Evolutionary conservation across 805 yeast genomes (phyloP).

Genomic region (Wickerhamiella cacticola): DNA sequence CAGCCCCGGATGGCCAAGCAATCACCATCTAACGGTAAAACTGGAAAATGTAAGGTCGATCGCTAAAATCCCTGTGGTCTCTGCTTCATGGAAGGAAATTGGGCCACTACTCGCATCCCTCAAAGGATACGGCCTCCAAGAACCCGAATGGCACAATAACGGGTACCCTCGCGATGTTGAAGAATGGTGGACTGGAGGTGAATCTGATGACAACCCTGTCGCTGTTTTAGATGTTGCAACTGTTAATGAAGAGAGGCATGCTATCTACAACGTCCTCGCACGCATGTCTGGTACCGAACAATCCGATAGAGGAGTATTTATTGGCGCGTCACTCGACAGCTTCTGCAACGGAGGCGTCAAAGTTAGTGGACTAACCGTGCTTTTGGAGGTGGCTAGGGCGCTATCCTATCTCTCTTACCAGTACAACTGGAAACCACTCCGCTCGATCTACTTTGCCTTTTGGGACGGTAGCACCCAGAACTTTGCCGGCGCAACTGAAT

Average conservation of each 20-base stretch:
- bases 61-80: constrained; percentile 64
- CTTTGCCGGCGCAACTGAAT: constrained; percentile 72
- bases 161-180: constrained; percentile 25
- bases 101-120: constrained; percentile 32
- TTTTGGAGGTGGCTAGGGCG: constrained; percentile 58
- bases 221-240: constrained; percentile 31
- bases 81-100: constrained; percentile 67
- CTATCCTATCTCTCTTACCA: constrained; percentile 52
- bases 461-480: constrained; percentile 76
- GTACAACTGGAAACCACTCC: constrained; percentile 68
- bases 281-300: constrained; percentile 73
- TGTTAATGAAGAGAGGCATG: constrained; percentile 41
- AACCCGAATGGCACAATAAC: constrained; percentile 28
- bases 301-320: constrained; percentile 44
- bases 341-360: constrained; percentile 60
- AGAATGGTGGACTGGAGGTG: constrained; percentile 38
- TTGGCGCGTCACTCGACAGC: constrained; percentile 78
- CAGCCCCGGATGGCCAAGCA: constrained; percentile 62
- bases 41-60: constrained; percentile 43
- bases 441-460: constrained; percentile 71
- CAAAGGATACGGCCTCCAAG: constrained; percentile 32
- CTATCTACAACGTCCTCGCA: constrained; percentile 68
- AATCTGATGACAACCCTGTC: constrained; percentile 17
- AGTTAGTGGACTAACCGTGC: constrained; percentile 59
- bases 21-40: constrained; percentile 31